A percentile compares a stretch with the other conserved stretches of the same genome.
phyloP scores from a whole-genome alignment of 768 basidiomycete species.

The Boletellus ananiceps region DNA sequence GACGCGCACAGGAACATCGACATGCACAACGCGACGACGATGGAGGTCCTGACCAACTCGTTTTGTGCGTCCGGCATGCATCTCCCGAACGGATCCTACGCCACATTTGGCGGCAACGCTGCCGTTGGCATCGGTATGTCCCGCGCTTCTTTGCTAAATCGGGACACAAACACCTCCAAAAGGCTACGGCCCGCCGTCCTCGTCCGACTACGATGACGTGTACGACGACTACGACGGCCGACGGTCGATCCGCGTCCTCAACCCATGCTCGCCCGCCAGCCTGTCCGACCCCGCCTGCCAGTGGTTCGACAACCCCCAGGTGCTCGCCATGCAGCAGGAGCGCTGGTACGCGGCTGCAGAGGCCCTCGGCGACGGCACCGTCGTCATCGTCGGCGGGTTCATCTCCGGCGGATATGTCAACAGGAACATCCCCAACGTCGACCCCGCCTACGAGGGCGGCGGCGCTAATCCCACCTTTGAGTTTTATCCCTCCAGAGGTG shows the following conservation, averaged over 20 bases:
- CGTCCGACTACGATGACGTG: conserved; percentile 43
- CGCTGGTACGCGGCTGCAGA: conserved; percentile 79
- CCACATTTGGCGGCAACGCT: conserved; percentile 70
- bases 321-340: conserved; percentile 56
- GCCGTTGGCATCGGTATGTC: conserved; percentile 49
- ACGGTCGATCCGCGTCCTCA: conserved; percentile 74
- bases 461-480: conserved; percentile 78
- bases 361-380: conserved; percentile 65
- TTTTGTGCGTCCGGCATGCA: conserved; percentile 84
- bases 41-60: conserved; percentile 52
- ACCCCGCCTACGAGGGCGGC: conserved; percentile 56
- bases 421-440: conserved; percentile 59
- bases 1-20: conserved; percentile 17
- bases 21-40: conserved; percentile 16
- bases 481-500: conserved; percentile 64
- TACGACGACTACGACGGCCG: conserved; percentile 81
- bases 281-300: conserved; percentile 47
- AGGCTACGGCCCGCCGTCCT: conserved; percentile 33
- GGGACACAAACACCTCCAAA: conserved; percentile 30
- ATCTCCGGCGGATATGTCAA: conserved; percentile 73
- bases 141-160: background rate
- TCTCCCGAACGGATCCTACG: conserved; percentile 70
- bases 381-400: conserved; percentile 78
- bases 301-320: conserved; percentile 65
- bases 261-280: conserved; percentile 55